Base-by-base conservation (phyloP, 352 stramenopile species). In the Pythium phragmiticola region DNA sequence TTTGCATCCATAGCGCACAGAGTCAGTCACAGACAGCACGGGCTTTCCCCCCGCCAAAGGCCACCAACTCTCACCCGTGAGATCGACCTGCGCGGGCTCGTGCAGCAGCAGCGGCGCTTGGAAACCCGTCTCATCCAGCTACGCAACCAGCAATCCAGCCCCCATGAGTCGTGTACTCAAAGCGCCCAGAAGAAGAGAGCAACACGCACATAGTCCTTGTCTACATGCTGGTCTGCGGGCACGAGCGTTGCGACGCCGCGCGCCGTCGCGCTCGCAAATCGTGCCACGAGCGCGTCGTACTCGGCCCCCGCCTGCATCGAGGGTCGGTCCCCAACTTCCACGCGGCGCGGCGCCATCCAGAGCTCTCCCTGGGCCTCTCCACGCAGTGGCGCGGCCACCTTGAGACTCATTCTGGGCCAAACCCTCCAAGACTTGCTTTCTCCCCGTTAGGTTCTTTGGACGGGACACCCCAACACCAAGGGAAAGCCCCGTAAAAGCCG, bases 111-210 rank as follows among this genome's bases (percentile, higher is more conserved):
- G 62, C 41, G 71, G 68, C 19, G 39, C 37, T 7, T 57, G 42
- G 45, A 77, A 77, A 9, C 71, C 71, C 23, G 63, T 70, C 17
- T 54, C 51, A 19, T 68, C 53, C 42, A 77, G 57, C 71, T 77
- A 42, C 21, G 26, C 26, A 28, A 28, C 26, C 26, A 28, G 26
- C 26, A 28, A 28, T 28, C 26, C 26, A 2, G 26, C 26, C 2
- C 26, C 26, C 26, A 28, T 28, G 26, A 28, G 26, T 28, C 26
- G 2, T 28, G 26, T 28, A 2, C 4, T 4, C 26, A 28, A 9
- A 21, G 4, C 30, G n/a, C 30, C 30, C 48, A 43, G 12, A 45
- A 30, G 39, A 60, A 11, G 36, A 28, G 1, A 37, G 46, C 36
- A 0, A 9, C 12, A 60, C 65, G 48, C 41, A 72, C 65, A 45